Evolutionary conservation across 495 filamentous ascomycete genomes (phyloP).

Genomic region (Massariosphaeria phaeospora): DNA sequence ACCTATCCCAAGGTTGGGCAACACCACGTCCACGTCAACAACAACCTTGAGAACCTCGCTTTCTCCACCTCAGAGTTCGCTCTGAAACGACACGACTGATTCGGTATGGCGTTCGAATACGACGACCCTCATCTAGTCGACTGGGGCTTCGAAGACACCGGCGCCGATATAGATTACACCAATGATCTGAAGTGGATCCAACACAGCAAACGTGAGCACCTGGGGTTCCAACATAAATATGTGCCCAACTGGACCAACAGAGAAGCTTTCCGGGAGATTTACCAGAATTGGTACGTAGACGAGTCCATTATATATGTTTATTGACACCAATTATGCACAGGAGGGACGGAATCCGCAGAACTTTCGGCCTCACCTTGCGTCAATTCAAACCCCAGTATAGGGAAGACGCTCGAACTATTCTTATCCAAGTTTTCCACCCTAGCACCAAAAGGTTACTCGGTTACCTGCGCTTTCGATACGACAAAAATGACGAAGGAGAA

Average conservation of each 20-base stretch:
- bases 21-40: too few species aligned
- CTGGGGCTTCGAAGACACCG: not conserved
- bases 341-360: conserved; percentile 9
- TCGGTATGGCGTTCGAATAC: too few species aligned
- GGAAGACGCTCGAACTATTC: not conserved
- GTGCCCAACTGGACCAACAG: not conserved
- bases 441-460: not conserved
- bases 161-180: not conserved
- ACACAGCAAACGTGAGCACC: not conserved
- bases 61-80: too few species aligned
- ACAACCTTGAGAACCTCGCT: too few species aligned
- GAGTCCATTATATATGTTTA: too few species aligned
- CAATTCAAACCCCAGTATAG: not conserved
- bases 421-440: not conserved
- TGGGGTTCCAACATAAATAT: not conserved
- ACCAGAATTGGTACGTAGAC: conserved; percentile 12
- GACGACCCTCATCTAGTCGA: too few species aligned
- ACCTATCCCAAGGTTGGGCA: too few species aligned
- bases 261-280: conserved; percentile 13
- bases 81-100: too few species aligned
- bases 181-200: not conserved
- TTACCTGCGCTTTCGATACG: not conserved
- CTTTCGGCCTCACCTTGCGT: not conserved
- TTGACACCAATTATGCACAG: not conserved
- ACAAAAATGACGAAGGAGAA: not conserved